Percentiles rank a stretch among this genome's conserved stretches.
Conservation (phyloP, 768 basidiomycete genomes). For the Dentipellis sp. region DNA sequence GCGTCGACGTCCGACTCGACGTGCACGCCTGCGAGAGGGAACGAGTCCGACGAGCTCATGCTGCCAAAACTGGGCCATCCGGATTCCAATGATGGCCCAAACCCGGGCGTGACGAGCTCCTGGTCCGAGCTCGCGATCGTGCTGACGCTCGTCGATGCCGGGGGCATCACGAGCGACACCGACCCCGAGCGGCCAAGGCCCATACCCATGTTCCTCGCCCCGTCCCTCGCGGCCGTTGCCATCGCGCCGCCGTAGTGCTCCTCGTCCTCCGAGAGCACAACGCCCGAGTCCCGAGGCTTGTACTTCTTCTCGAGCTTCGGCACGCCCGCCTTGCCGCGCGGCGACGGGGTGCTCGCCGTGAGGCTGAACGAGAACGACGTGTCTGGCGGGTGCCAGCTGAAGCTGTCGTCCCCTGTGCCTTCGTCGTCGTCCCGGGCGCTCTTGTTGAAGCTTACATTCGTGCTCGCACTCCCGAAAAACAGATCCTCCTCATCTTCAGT, state of each 20-base stretch:
- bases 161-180: constrained; percentile 35
- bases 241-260: constrained; percentile 21
- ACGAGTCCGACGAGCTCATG: constrained; percentile 32
- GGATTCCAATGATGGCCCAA: constrained; percentile 41
- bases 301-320: constrained; percentile 44
- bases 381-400: constrained; percentile 11
- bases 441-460: constrained; percentile 11
- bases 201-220: constrained; percentile 4
- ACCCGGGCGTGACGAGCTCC: constrained; percentile 61
- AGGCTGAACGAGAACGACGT: constrained; percentile 30
- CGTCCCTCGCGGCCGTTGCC: constrained; percentile 8
- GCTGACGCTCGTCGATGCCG: constrained; percentile 53
- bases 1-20: constrained; percentile 38
- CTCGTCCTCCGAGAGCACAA: constrained; percentile 56
- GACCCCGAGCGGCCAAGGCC: constrained; percentile 18
- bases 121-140: constrained; percentile 58
- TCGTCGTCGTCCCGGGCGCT: constrained; percentile 1
- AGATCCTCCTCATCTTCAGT: constrained; percentile 11
- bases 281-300: constrained; percentile 59
- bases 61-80: constrained; percentile 51
- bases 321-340: constrained; percentile 28
- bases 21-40: constrained; percentile 23
- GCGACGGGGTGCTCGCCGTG: constrained; percentile 50
- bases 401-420: constrained; percentile 14
- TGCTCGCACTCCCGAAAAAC: constrained; percentile 14